These are phyloP conservation scores for Drechslerella stenobrocha DNA, from an alignment of 2,329 filamentous ascomycete genomes.

Conservation along the genomic window DNA sequence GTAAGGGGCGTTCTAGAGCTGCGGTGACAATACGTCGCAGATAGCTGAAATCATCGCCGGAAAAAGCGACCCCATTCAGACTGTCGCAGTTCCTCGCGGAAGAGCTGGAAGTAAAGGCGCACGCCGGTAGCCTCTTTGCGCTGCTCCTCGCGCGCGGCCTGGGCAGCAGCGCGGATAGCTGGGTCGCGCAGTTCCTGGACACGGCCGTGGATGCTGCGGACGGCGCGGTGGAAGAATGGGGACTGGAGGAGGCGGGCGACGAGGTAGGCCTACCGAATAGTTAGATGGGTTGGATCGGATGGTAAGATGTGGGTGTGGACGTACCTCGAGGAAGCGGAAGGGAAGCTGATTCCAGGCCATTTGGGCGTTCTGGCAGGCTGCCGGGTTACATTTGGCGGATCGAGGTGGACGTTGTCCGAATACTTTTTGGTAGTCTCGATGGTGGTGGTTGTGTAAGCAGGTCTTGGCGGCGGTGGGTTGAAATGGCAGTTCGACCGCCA, in stretches of 20 bases:
- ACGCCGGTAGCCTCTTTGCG: slow-evolving; percentile 26
- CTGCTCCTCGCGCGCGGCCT: slow-evolving; percentile 20
- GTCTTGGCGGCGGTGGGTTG: slow-evolving; percentile 26
- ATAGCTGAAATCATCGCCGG: slow-evolving; percentile 9
- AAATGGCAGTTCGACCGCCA: not conserved
- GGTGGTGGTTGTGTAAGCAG: slow-evolving; percentile 29
- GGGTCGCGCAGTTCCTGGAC: slow-evolving; percentile 38
- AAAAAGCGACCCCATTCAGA: slow-evolving; percentile 42
- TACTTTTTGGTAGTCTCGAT: slow-evolving; percentile 4
- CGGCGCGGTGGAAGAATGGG: slow-evolving; percentile 37
- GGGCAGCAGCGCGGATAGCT: slow-evolving; percentile 22
- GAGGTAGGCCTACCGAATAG: slow-evolving; percentile 32
- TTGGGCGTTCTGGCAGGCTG: slow-evolving; percentile 6
- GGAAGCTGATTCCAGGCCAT: slow-evolving; percentile 44
- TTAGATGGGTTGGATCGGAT: not conserved
- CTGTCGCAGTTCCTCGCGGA: slow-evolving; percentile 42
- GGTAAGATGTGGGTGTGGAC: not conserved
- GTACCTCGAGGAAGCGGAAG: slow-evolving; percentile 40
- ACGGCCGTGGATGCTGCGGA: slow-evolving; percentile 31
- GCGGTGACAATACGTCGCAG: not conserved
- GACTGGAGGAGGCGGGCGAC: slow-evolving; percentile 42
- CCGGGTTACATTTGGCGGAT: slow-evolving; percentile 16
- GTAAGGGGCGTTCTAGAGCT: too few species aligned
- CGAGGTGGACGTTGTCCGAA: not conserved
- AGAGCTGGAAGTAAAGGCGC: slow-evolving; percentile 25